Conservation (phyloP, 306 rosid species). For the Castanea crenata region DNA sequence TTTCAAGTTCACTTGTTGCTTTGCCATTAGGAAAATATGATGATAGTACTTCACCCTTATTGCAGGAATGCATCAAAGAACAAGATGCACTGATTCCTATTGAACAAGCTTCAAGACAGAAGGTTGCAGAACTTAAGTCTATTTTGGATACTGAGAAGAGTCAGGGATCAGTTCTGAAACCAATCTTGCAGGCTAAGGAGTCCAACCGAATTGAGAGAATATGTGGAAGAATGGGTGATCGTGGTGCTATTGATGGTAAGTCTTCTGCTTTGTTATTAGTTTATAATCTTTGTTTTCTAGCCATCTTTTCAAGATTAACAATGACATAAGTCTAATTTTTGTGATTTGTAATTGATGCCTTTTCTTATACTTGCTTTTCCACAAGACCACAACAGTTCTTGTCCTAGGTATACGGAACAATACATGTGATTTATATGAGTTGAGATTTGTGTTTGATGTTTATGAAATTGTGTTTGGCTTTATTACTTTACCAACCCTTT, state of each 20-base stretch:
- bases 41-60: too few relatives aligned
- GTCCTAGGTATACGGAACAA: not conserved
- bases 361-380: not conserved
- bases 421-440: not conserved
- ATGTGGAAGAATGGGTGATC: slow-evolving; percentile 96
- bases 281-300: not conserved
- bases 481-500: not conserved
- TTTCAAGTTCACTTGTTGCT: too few relatives aligned
- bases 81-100: too few relatives aligned
- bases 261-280: slow-evolving; percentile 5
- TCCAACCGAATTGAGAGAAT: slow-evolving; percentile 74
- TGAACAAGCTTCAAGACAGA: slow-evolving; percentile 92
- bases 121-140: slow-evolving; percentile 90
- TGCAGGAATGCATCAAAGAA: too few relatives aligned
- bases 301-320: not conserved
- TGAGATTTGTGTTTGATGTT: not conserved
- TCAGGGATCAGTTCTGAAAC: slow-evolving; percentile 81
- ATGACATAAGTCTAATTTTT: not conserved
- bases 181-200: slow-evolving; percentile 78
- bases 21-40: too few relatives aligned
- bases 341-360: not conserved
- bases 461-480: not conserved
- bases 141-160: slow-evolving; percentile 82
- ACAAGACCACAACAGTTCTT: not conserved
- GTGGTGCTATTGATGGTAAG: slow-evolving; percentile 95